Evolutionary conservation across 768 basidiomycete species (phyloP).

Genomic region (Termitomyces heimii): DNA sequence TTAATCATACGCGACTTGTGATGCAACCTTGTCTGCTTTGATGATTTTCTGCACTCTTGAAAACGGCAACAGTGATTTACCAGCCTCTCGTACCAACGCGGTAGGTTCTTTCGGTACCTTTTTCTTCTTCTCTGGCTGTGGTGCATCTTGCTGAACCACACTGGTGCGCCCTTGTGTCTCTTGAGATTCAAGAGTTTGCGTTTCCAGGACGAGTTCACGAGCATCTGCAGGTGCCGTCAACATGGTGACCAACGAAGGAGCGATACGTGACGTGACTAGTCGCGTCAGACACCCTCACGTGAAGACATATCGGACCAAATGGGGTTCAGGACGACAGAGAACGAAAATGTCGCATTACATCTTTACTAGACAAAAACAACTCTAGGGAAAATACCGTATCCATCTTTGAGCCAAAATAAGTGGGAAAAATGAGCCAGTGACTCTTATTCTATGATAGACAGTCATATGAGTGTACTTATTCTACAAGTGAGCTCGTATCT

Average conservation of each 20-base stretch:
- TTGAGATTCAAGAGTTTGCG: slow-evolving; percentile 1
- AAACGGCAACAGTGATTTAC: slow-evolving; percentile 72
- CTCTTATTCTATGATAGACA: no score
- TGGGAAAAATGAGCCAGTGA: background rate
- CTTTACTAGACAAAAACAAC: background rate
- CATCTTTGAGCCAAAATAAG: background rate
- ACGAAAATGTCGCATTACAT: no score
- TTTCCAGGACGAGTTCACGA: background rate
- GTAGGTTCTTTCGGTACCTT: slow-evolving; percentile 19
- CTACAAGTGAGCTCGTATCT: slow-evolving; percentile 40
- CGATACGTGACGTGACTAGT: slow-evolving; percentile 13
- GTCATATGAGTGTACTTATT: background rate
- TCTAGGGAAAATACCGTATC: background rate
- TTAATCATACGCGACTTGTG: background rate
- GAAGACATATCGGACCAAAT: background rate
- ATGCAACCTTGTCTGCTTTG: slow-evolving; percentile 74
- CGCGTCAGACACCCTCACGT: slow-evolving; percentile 10
- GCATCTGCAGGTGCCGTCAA: background rate
- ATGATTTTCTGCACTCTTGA: slow-evolving; percentile 78
- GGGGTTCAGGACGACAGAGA: no score
- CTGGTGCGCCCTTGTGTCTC: background rate
- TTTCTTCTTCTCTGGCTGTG: slow-evolving; percentile 20
- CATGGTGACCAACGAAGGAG: slow-evolving; percentile 1
- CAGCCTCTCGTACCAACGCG: slow-evolving; percentile 29
- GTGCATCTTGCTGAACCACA: slow-evolving; percentile 4